phyloP scores from a whole-genome alignment of 2,329 filamentous ascomycete genomes.

The Diaporthe helianthi region DNA sequence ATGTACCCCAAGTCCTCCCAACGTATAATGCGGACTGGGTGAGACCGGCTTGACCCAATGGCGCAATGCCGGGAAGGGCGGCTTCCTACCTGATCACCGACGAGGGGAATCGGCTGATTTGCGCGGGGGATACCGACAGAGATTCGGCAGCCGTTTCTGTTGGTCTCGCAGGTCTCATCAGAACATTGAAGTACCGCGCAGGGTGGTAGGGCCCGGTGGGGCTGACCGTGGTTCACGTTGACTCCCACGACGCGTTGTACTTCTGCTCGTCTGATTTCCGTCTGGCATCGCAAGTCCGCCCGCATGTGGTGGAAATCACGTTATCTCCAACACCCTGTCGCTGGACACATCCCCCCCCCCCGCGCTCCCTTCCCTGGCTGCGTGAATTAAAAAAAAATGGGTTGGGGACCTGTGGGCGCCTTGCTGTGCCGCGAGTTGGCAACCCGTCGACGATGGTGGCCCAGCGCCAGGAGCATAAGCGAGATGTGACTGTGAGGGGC shows the following conservation, averaged over 20 bases:
- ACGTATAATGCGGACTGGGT: not conserved
- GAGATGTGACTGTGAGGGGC: not conserved
- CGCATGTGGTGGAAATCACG: conserved; percentile 29
- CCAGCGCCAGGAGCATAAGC: not conserved
- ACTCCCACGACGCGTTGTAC: not conserved
- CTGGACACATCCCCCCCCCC: no score
- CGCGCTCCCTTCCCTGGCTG: no score
- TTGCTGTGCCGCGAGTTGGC: not conserved
- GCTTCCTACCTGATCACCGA: conserved; percentile 1
- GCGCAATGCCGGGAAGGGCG: not conserved
- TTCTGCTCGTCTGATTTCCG: not conserved
- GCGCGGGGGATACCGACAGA: not conserved
- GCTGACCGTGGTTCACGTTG: not conserved
- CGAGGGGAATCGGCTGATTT: not conserved
- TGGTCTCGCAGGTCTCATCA: not conserved
- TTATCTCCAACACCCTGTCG: conserved; percentile 12
- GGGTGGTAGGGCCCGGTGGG: conserved; percentile 1
- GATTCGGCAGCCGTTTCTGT: not conserved
- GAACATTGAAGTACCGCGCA: not conserved
- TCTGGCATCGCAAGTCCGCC: not conserved
- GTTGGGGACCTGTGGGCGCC: no score
- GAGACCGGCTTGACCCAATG: no score
- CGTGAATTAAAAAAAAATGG: not conserved
- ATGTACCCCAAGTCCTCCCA: not conserved
- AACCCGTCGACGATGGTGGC: not conserved